Evolutionary conservation across 768 basidiomycete species (phyloP), one percentile per base, ranked within the genome.

Genomic region (Calvatia gigantea): DNA sequence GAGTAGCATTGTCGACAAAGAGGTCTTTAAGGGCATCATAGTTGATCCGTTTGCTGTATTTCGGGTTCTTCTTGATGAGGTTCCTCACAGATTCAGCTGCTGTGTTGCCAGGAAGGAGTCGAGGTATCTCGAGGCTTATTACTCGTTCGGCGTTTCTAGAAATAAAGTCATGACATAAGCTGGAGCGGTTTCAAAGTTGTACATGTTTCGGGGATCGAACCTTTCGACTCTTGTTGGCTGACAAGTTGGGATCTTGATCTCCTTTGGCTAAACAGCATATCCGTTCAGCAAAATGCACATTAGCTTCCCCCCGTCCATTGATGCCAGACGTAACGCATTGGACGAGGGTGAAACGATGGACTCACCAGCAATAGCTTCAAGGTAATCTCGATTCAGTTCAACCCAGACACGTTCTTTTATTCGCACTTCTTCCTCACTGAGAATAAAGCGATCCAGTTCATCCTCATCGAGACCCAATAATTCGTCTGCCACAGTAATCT

Each of bases 341-440:
- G 47, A 31, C 42, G 19, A 46, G 19, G 19, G 38, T 41, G 11
- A 12, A 11, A 21, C 62, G 56, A 60, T 31, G 35, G 57, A 74
- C 82, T 67, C 61, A 90, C 92, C 89, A 50, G 93, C 94, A 31
- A 95, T 75, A 14, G 87, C 85, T 66, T 94, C 89, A 32, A 98
- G 72, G 68, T 96, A 98, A 29, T 97, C 94, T 61, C 81, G 81
- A 68, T 97, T 97, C 64, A 93, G 75, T 71, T 95, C 93, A 45
- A 95, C 92, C 94, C 94, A 98, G 1, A 97, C 83, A 9, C 91
- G 84, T 67, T 93, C 91, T 69, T 91, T 98, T 64, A 92, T 77
- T 66, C 76, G 84, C 3, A 91, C 87, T 69, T 96, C 94, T 21
- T 87, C 88, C 32, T 87, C 86, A 6, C 79, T 83, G 21, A 94